A percentile compares a stretch with the other conserved stretches of the same genome.
Evolutionary conservation across 345 rosid genomes (phyloP).

Genomic region (Pistacia vera): DNA sequence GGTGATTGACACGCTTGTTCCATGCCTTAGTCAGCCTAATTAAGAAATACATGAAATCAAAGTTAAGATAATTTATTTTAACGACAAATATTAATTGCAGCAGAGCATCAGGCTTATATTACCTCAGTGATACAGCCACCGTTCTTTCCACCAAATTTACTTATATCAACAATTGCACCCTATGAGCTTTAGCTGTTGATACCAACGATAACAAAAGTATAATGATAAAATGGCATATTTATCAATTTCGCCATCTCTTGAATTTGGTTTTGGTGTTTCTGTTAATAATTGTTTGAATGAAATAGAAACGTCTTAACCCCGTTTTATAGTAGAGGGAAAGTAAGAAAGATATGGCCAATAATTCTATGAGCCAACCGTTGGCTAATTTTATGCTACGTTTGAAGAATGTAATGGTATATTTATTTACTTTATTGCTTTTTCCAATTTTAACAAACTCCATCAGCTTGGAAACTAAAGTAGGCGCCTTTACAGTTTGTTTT

Average conservation of each 20-base stretch:
- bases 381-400: neutral
- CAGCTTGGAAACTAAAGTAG: too few species aligned
- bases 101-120: too few species aligned
- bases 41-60: too few species aligned
- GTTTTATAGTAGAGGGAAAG: constrained; percentile 1
- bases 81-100: too few species aligned
- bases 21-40: constrained; percentile 28
- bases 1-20: constrained; percentile 51
- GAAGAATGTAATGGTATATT: neutral
- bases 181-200: neutral
- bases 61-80: constrained; percentile 5
- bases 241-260: neutral
- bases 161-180: constrained; percentile 14
- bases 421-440: neutral
- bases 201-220: neutral
- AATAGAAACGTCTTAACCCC: neutral
- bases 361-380: too few species aligned
- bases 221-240: neutral
- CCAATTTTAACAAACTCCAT: too few species aligned
- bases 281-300: neutral
- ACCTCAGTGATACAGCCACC: constrained; percentile 19
- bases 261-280: neutral
- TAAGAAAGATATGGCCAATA: neutral
- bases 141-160: constrained; percentile 27
- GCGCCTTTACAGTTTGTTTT: too few species aligned